Conservation (phyloP, 2,329 filamentous ascomycete genomes). For the Geosmithia putterillii region DNA sequence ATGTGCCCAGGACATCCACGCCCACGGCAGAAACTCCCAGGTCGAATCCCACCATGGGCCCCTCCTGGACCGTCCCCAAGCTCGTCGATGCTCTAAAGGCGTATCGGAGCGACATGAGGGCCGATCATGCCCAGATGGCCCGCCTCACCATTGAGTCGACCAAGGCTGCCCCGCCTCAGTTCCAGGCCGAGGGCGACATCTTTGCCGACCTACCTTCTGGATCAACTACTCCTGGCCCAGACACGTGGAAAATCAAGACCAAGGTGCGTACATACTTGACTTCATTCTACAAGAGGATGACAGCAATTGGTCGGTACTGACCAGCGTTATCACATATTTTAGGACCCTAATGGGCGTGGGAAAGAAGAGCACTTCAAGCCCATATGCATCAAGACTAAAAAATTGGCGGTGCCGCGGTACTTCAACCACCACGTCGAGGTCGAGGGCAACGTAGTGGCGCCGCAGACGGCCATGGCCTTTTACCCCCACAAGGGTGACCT, state of each 20-base stretch:
- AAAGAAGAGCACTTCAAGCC: constrained; percentile 25
- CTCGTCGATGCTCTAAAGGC: constrained; percentile 26
- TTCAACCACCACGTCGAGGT: constrained; percentile 49
- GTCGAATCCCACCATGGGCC: too few species aligned
- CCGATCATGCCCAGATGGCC: constrained; percentile 27
- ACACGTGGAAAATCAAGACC: constrained; percentile 34
- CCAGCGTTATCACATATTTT: too few species aligned
- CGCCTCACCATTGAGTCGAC: constrained; percentile 32
- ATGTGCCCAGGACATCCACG: too few species aligned
- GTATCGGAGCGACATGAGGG: constrained; percentile 29
- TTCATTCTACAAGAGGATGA: background rate
- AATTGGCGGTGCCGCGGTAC: constrained; percentile 42
- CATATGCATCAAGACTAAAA: constrained; percentile 34
- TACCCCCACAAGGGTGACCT: constrained; percentile 47
- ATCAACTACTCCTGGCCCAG: constrained; percentile 19
- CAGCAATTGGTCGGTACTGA: background rate
- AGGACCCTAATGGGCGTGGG: constrained; percentile 4
- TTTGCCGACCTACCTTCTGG: constrained; percentile 29
- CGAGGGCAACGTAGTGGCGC: constrained; percentile 44
- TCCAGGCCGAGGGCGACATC: constrained; percentile 29
- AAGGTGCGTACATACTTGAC: constrained; percentile 37
- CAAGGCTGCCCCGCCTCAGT: constrained; percentile 23
- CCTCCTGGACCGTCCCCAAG: constrained; percentile 25
- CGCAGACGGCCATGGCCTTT: constrained; percentile 48
- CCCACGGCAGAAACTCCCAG: too few species aligned